Evolutionary conservation across 2,329 filamentous ascomycete species (phyloP).

Genomic region (Verticillium nubilum): DNA sequence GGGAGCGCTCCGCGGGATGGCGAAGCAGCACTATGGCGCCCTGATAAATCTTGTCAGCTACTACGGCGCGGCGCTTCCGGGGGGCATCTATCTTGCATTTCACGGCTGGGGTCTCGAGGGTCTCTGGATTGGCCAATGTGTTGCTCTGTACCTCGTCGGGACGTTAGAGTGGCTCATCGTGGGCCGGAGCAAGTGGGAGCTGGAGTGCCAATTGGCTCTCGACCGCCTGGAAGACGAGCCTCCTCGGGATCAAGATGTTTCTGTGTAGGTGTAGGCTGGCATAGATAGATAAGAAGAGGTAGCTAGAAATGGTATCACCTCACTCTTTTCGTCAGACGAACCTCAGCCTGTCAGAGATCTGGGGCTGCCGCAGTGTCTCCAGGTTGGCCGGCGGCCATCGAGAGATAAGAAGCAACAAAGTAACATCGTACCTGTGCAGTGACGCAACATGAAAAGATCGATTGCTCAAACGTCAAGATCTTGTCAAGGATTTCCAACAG

Average conservation of each 20-base stretch:
- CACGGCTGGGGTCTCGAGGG: slow-evolving; percentile 78
- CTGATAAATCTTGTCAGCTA: slow-evolving; percentile 78
- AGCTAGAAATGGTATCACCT: neutral
- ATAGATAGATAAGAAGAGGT: neutral
- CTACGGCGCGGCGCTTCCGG: slow-evolving; percentile 73
- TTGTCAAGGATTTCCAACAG: neutral
- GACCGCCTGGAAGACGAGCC: slow-evolving; percentile 56
- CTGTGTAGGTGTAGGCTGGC: neutral
- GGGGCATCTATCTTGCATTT: slow-evolving; percentile 81
- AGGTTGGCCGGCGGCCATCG: neutral
- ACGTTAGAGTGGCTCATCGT: slow-evolving; percentile 75
- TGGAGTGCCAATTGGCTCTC: slow-evolving; percentile 66
- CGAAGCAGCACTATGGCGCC: slow-evolving; percentile 78
- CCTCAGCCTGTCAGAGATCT: neutral
- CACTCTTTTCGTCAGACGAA: neutral
- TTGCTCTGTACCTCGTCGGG: slow-evolving; percentile 76
- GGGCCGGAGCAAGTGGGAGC: slow-evolving; percentile 69
- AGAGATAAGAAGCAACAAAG: neutral
- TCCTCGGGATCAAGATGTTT: neutral
- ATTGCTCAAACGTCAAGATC: neutral
- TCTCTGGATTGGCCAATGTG: slow-evolving; percentile 79
- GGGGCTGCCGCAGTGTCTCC: too few species aligned
- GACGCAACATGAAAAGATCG: neutral
- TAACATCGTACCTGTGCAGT: neutral
- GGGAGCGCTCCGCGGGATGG: slow-evolving; percentile 76